Percentiles rank a stretch among this genome's conserved stretches.
These are phyloP conservation scores for Quercus gilva DNA, from an alignment of 306 rosid species.

Conservation along the genomic window DNA sequence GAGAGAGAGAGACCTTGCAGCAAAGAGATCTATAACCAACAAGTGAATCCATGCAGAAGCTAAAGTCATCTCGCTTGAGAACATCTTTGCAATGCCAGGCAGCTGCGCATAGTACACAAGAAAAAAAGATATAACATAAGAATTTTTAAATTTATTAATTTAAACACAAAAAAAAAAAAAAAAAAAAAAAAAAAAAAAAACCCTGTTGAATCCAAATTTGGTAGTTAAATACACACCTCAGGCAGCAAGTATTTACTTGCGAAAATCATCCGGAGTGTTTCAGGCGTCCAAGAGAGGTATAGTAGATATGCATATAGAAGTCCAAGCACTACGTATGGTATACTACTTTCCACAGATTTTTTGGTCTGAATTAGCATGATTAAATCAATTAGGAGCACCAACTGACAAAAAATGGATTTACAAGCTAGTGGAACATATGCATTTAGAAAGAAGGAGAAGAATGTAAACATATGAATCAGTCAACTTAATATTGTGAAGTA, in stretches of 20 bases:
- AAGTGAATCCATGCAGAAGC: slow-evolving; percentile 99
- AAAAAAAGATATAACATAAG: neutral
- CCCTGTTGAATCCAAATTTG: neutral
- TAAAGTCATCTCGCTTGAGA: slow-evolving; percentile 80
- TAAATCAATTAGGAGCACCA: slow-evolving; percentile 22
- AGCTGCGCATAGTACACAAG: slow-evolving; percentile 49
- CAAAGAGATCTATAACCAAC: slow-evolving; percentile 86
- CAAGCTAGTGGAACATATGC: neutral
- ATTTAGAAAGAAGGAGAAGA: neutral
- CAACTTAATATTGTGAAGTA: neutral
- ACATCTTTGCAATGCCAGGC: slow-evolving; percentile 77
- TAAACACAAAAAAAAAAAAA: no score
- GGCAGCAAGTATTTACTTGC: slow-evolving; percentile 88
- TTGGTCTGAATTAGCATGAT: slow-evolving; percentile 61
- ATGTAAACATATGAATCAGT: neutral
- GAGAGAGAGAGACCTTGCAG: slow-evolving; percentile 66
- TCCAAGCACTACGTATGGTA: slow-evolving; percentile 74
- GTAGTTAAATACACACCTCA: slow-evolving; percentile 57
- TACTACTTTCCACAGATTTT: slow-evolving; percentile 60
- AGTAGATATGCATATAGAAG: slow-evolving; percentile 81
- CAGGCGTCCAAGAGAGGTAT: slow-evolving; percentile 93
- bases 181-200: no score
- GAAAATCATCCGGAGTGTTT: slow-evolving; percentile 60
- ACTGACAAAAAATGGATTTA: neutral
- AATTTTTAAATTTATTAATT: no score